These are phyloP conservation scores for Synchytrium microbalum DNA, from an alignment of 371 early-diverging fungal species.

Conservation along the genomic window DNA sequence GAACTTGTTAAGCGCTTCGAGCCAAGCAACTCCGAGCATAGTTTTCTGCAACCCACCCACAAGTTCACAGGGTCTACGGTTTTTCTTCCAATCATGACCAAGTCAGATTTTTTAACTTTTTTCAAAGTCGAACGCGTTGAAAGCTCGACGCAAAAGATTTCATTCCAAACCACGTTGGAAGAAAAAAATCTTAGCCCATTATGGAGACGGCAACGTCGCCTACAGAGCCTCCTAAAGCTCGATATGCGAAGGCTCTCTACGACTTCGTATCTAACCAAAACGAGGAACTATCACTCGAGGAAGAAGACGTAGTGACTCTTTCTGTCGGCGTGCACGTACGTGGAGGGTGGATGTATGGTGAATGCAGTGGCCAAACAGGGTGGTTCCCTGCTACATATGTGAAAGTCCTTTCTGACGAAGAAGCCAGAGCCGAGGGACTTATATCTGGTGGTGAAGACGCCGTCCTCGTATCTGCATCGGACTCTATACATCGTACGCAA, in stretches of 20 bases:
- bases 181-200: no score
- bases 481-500: background rate
- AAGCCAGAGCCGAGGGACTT: slow-evolving; percentile 17
- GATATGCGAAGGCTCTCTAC: slow-evolving; percentile 29
- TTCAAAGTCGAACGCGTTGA: no score
- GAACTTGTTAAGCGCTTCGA: no score
- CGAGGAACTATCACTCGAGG: slow-evolving; percentile 33
- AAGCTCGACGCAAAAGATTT: no score
- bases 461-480: background rate
- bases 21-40: no score
- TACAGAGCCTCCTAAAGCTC: no score
- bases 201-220: no score
- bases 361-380: slow-evolving; percentile 28
- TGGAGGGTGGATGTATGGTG: slow-evolving; percentile 29
- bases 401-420: slow-evolving; percentile 24
- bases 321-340: slow-evolving; percentile 4
- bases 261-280: slow-evolving; percentile 30
- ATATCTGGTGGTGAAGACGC: background rate
- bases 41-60: no score
- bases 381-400: slow-evolving; percentile 37
- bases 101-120: no score
- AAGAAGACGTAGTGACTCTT: slow-evolving; percentile 29
- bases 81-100: no score
- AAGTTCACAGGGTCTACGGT: no score
- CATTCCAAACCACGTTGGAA: no score